phyloP scores from a whole-genome alignment of 2,329 filamentous ascomycete genomes.

The Torrubiellomyces zombiae region DNA sequence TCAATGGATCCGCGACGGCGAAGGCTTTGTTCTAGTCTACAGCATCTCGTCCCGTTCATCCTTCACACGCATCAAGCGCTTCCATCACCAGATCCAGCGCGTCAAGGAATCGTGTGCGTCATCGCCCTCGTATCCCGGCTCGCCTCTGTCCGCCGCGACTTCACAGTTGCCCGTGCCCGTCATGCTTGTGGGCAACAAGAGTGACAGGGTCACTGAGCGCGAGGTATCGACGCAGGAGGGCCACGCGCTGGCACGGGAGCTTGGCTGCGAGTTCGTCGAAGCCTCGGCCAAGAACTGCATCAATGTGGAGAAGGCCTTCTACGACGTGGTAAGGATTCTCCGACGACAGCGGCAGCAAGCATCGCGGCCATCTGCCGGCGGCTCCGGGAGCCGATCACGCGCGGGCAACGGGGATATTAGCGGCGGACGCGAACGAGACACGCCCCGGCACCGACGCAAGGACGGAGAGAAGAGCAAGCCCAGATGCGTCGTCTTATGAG shows the following conservation, averaged over 20 bases:
- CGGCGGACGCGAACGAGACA: slow-evolving; percentile 15
- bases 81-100: slow-evolving; percentile 91
- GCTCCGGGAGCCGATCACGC: slow-evolving; percentile 20
- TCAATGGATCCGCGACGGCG: slow-evolving; percentile 96
- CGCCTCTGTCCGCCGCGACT: slow-evolving; percentile 44
- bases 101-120: slow-evolving; percentile 82
- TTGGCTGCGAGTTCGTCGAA: slow-evolving; percentile 93
- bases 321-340: slow-evolving; percentile 86
- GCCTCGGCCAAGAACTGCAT: slow-evolving; percentile 96
- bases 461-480: slow-evolving; percentile 19
- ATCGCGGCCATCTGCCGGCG: slow-evolving; percentile 20
- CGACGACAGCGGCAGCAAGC: slow-evolving; percentile 59
- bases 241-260: slow-evolving; percentile 72
- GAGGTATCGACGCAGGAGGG: slow-evolving; percentile 96
- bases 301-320: slow-evolving; percentile 97
- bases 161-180: slow-evolving; percentile 64
- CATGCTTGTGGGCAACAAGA: slow-evolving; percentile 98
- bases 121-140: slow-evolving; percentile 62
- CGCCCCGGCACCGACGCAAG: slow-evolving; percentile 16
- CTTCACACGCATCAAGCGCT: slow-evolving; percentile 85
- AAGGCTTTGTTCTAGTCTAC: slow-evolving; percentile 95
- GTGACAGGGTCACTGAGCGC: slow-evolving; percentile 85
- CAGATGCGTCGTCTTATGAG: slow-evolving; percentile 24
- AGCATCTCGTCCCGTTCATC: slow-evolving; percentile 95
- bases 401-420: slow-evolving; percentile 19